phyloP scores from a whole-genome alignment of 306 rosid species.

The Clitoria ternatea region DNA sequence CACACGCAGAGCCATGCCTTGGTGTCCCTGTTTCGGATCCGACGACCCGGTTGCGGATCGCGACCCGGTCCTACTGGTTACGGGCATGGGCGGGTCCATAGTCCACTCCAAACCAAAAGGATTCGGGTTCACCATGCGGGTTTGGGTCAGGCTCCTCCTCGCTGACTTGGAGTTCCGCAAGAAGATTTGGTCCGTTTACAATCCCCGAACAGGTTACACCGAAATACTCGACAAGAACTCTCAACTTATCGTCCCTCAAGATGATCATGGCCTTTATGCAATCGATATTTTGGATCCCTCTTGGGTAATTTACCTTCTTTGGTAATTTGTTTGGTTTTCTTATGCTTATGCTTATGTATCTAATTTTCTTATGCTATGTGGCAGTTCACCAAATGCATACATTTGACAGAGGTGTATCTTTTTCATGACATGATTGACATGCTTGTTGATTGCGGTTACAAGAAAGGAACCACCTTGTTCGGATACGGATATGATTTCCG shows the following conservation, averaged over 20 bases:
- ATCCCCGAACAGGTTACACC: slow-evolving; percentile 80
- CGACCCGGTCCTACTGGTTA: slow-evolving; percentile 76
- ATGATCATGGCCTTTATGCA: slow-evolving; percentile 80
- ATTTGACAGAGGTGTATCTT: slow-evolving; percentile 69
- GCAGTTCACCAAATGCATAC: slow-evolving; percentile 71
- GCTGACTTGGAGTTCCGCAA: slow-evolving; percentile 73
- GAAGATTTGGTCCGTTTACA: slow-evolving; percentile 72
- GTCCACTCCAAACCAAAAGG: slow-evolving; percentile 53
- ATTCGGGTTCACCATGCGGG: slow-evolving; percentile 70
- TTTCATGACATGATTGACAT: slow-evolving; percentile 88
- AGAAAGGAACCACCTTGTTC: slow-evolving; percentile 89
- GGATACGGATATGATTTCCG: slow-evolving; percentile 95
- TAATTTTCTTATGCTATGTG: slow-evolving; percentile 19
- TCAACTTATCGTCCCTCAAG: slow-evolving; percentile 70
- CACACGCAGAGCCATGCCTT: slow-evolving; percentile 13
- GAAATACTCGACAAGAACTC: slow-evolving; percentile 56
- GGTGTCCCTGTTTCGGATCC: slow-evolving; percentile 54
- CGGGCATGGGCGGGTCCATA: slow-evolving; percentile 94
- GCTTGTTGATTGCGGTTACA: slow-evolving; percentile 78
- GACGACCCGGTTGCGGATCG: slow-evolving; percentile 29
- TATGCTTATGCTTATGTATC: background rate
- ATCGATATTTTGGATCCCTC: slow-evolving; percentile 93
- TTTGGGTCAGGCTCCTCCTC: slow-evolving; percentile 78
- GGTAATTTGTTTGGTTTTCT: background rate
- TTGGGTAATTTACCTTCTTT: slow-evolving; percentile 18